Conservation (phyloP, 192 early-diverging fungal species). For the Chytriomyces confervae region DNA sequence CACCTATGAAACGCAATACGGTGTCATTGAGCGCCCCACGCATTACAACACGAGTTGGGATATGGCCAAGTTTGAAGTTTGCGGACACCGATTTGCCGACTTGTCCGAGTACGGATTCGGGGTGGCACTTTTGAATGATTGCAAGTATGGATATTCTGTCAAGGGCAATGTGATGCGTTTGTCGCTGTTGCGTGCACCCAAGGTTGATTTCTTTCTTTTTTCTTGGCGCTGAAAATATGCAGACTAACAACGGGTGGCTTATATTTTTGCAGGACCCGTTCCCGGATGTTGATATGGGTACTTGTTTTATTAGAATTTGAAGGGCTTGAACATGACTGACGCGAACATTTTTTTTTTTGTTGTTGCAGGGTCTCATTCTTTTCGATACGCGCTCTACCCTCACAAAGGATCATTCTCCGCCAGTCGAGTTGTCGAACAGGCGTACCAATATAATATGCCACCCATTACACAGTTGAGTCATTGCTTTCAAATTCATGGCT, state of each 20-base stretch:
- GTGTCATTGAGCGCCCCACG: constrained; percentile 86
- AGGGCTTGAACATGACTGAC: too few relatives aligned
- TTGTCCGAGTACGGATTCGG: constrained; percentile 93
- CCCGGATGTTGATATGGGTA: constrained; percentile 8
- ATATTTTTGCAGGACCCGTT: constrained; percentile 62
- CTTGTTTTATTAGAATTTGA: neutral
- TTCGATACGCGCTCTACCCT: constrained; percentile 89
- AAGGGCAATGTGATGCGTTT: constrained; percentile 81
- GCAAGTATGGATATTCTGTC: constrained; percentile 82
- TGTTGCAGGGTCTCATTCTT: constrained; percentile 73
- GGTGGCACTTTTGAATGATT: constrained; percentile 90
- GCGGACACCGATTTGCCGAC: constrained; percentile 95
- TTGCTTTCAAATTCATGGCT: neutral
- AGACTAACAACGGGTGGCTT: constrained; percentile 54
- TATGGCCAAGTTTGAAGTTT: constrained; percentile 93
- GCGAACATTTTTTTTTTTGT: constrained; percentile 51
- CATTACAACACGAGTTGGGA: constrained; percentile 94
- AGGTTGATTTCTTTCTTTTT: constrained; percentile 48
- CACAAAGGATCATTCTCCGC: constrained; percentile 82
- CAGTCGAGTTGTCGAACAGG: constrained; percentile 82
- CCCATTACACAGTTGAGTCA: constrained; percentile 49
- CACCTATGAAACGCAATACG: constrained; percentile 96
- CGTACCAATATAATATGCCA: constrained; percentile 88
- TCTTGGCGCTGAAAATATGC: neutral
- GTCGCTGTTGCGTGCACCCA: constrained; percentile 85